Conservation (phyloP, 441 rosid species). For the Corymbia calophylla region DNA sequence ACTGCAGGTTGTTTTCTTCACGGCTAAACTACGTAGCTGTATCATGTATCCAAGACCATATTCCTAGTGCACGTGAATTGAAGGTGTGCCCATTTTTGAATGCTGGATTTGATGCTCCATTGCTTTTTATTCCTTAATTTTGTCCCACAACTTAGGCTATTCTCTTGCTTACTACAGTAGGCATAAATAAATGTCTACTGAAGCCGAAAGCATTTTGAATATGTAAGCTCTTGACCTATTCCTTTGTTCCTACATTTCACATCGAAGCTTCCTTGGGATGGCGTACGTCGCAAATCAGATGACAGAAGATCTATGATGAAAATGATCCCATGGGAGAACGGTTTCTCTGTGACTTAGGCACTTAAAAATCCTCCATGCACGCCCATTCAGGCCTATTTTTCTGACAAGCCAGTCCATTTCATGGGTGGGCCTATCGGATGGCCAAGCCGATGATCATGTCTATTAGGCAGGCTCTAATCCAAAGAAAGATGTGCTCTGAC, state of each 20-base stretch:
- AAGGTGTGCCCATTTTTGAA: neutral
- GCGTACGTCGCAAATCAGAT: neutral
- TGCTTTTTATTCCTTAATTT: neutral
- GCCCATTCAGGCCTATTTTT: neutral
- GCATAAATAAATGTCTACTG: neutral
- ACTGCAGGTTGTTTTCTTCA: neutral
- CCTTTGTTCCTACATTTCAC: neutral
- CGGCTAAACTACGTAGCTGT: neutral
- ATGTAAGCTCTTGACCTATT: neutral
- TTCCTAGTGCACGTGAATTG: neutral
- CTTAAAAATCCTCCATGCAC: neutral
- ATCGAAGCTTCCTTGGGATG: neutral
- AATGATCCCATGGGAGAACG: neutral
- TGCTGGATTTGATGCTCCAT: neutral
- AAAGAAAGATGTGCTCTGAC: neutral
- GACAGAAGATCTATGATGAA: neutral
- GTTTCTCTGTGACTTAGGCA: neutral
- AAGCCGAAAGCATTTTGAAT: neutral
- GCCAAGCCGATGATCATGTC: neutral
- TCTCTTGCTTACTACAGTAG: neutral
- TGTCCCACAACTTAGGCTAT: neutral
- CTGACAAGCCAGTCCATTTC: neutral
- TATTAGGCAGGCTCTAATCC: neutral
- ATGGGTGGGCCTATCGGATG: neutral
- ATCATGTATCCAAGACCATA: neutral